These are phyloP conservation scores for Coemansia sp. DNA, from an alignment of 192 early-diverging fungal species.

Conservation along the genomic window DNA sequence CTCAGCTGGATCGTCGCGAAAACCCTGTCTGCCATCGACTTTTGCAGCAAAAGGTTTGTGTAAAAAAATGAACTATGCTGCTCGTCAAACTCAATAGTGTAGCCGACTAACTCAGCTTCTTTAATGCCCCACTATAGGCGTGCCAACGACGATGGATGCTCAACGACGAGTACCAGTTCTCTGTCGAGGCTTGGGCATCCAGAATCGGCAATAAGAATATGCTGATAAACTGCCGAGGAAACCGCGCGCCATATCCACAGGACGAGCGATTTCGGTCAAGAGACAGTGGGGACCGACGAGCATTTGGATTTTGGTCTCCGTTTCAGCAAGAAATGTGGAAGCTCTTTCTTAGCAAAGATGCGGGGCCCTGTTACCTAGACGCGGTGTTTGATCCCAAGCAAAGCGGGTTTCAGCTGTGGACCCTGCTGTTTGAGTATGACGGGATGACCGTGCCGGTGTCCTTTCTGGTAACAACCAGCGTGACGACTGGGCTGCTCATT, in stretches of 20 bases:
- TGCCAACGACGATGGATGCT: constrained; percentile 13
- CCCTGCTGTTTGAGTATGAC: constrained; percentile 31
- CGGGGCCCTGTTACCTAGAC: constrained; percentile 34
- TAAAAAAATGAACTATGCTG: not conserved
- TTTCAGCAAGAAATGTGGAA: constrained; percentile 41
- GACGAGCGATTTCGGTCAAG: constrained; percentile 9
- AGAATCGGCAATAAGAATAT: constrained; percentile 15
- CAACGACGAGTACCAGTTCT: constrained; percentile 17
- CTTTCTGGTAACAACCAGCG: constrained; percentile 33
- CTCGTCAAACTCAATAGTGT: not conserved
- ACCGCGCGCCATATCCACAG: constrained; percentile 25
- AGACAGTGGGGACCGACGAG: not conserved
- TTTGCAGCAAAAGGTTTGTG: constrained; percentile 19
- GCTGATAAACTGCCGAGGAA: constrained; percentile 12
- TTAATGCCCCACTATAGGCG: not conserved
- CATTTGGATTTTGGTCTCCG: constrained; percentile 29
- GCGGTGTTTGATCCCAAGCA: constrained; percentile 16
- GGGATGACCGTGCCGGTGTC: constrained; percentile 18
- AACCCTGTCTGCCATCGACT: constrained; percentile 36
- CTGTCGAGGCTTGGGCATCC: constrained; percentile 32
- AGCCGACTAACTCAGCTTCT: not conserved
- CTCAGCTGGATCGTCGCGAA: not conserved
- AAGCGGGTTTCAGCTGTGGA: constrained; percentile 49
- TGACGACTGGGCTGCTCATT: constrained; percentile 9
- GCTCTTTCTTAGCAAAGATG: constrained; percentile 11